phyloP scores from a whole-genome alignment of 2,329 filamentous ascomycete genomes.

The Venturiaceae sp. region DNA sequence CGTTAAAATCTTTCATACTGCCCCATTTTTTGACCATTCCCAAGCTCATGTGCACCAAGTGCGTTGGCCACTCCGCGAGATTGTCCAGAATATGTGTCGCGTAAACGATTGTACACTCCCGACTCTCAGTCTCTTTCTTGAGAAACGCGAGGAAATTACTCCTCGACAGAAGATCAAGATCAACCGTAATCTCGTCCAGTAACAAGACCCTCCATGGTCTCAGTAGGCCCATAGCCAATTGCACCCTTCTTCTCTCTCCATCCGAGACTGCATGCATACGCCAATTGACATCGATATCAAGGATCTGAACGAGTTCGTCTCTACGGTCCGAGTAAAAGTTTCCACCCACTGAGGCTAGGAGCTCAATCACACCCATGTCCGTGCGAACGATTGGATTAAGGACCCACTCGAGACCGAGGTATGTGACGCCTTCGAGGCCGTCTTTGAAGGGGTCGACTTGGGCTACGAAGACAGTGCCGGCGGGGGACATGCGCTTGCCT shows the following conservation, averaged over 20 bases:
- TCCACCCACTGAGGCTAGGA: constrained; percentile 78
- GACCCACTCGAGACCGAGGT: constrained; percentile 96
- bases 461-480: constrained; percentile 62
- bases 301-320: constrained; percentile 76
- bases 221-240: constrained; percentile 90
- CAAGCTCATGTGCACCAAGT: constrained; percentile 91
- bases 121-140: constrained; percentile 71
- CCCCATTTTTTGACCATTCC: constrained; percentile 86
- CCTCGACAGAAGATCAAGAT: constrained; percentile 79
- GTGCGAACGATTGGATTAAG: constrained; percentile 92
- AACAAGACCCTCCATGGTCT: constrained; percentile 86
- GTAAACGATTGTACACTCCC: constrained; percentile 88
- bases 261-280: constrained; percentile 94
- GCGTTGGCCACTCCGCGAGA: constrained; percentile 85
- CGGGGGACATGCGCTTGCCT: constrained; percentile 85
- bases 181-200: constrained; percentile 94
- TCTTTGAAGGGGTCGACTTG: constrained; percentile 88
- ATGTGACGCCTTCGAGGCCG: constrained; percentile 86
- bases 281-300: constrained; percentile 89
- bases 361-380: constrained; percentile 83
- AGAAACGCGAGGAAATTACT: constrained; percentile 80
- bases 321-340: constrained; percentile 71
- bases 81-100: constrained; percentile 97
- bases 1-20: constrained; percentile 58
- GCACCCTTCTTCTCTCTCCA: constrained; percentile 82